Evolutionary conservation across 2,329 filamentous ascomycete species (phyloP).

Genomic region (Zymoseptoria crescenta): DNA sequence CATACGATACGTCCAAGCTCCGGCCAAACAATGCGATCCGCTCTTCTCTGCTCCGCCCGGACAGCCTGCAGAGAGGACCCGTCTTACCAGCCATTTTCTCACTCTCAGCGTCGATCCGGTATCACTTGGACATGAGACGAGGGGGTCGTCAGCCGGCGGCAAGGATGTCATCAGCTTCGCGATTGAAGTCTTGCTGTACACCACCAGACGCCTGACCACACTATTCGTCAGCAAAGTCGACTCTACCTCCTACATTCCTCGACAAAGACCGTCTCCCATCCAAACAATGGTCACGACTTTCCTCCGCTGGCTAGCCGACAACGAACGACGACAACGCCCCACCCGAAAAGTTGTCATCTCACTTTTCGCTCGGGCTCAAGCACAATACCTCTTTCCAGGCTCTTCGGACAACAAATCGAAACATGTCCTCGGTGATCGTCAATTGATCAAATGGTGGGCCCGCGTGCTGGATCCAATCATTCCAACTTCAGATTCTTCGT

Average conservation of each 20-base stretch:
- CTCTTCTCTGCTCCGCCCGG: constrained; percentile 74
- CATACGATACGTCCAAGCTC: constrained; percentile 81
- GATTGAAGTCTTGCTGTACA: constrained; percentile 82
- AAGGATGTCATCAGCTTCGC: constrained; percentile 65
- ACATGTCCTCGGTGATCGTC: constrained; percentile 84
- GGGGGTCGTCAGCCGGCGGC: constrained; percentile 14
- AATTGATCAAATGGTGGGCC: constrained; percentile 94
- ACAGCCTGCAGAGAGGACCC: constrained; percentile 65
- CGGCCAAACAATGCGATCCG: constrained; percentile 63
- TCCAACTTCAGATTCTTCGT: constrained; percentile 17
- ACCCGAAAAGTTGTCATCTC: constrained; percentile 58
- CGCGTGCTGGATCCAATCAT: constrained; percentile 73
- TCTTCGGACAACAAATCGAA: constrained; percentile 79
- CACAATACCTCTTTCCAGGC: constrained; percentile 89
- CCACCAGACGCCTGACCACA: constrained; percentile 68
- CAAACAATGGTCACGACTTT: constrained; percentile 68
- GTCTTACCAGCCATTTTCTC: constrained; percentile 77
- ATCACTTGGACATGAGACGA: constrained; percentile 14
- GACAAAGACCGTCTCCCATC: constrained; percentile 62
- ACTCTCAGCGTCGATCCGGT: constrained; percentile 39
- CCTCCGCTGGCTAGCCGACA: constrained; percentile 63
- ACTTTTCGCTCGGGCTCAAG: constrained; percentile 84
- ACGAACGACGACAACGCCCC: constrained; percentile 43
- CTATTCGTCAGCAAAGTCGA: constrained; percentile 96
- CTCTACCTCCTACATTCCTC: constrained; percentile 78